Evolutionary conservation across 805 yeast genomes (phyloP).

Genomic region (Candida suzukii): DNA sequence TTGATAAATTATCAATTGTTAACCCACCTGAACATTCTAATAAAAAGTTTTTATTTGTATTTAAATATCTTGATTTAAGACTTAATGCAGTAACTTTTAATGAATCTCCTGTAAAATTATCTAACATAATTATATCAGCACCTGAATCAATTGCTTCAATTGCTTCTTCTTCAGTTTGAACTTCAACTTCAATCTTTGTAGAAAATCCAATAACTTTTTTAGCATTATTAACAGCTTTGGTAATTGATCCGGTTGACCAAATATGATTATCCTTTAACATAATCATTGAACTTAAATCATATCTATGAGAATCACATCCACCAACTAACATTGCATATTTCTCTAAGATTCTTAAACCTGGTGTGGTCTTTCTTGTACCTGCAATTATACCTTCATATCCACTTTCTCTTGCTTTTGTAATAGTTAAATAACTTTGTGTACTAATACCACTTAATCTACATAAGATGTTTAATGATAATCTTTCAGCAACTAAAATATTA

Average conservation of each 20-base stretch:
- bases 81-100: slow-evolving; percentile 57
- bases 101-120: slow-evolving; percentile 68
- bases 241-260: slow-evolving; percentile 89
- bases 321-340: slow-evolving; percentile 95
- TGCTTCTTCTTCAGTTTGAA: slow-evolving; percentile 79
- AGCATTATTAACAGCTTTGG: slow-evolving; percentile 73
- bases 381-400: slow-evolving; percentile 85
- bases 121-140: slow-evolving; percentile 93
- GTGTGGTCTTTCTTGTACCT: slow-evolving; percentile 96
- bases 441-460: slow-evolving; percentile 87
- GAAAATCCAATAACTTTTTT: slow-evolving; percentile 82
- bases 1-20: slow-evolving; percentile 55
- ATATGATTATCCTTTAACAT: slow-evolving; percentile 95
- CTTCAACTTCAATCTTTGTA: slow-evolving; percentile 87
- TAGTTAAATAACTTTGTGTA: slow-evolving; percentile 55
- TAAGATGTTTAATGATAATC: slow-evolving; percentile 76
- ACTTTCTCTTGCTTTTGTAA: slow-evolving; percentile 51
- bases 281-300: slow-evolving; percentile 88
- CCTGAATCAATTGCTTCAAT: slow-evolving; percentile 91
- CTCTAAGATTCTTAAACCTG: slow-evolving; percentile 83
- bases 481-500: slow-evolving; percentile 73
- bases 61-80: slow-evolving; percentile 37
- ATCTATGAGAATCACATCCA: slow-evolving; percentile 88
- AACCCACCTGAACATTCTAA: slow-evolving; percentile 93
- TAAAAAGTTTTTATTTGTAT: slow-evolving; percentile 42